These are phyloP conservation scores for Tricholoma matsutake DNA, from an alignment of 768 basidiomycete genomes.

Conservation along the genomic window DNA sequence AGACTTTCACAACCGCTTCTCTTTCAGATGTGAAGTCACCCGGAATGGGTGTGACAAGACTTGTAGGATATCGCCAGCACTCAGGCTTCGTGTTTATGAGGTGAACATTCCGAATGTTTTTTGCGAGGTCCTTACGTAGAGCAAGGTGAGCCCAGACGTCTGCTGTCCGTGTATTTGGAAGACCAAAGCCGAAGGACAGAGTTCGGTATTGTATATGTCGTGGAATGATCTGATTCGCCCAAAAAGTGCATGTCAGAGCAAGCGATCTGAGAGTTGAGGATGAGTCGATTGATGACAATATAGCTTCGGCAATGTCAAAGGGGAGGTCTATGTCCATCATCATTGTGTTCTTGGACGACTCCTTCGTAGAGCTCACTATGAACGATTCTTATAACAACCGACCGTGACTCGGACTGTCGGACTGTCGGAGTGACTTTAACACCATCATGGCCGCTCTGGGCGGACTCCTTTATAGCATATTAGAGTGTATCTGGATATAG, in stretches of 20 bases:
- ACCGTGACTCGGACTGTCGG: too few relatives aligned
- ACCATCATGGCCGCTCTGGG: too few relatives aligned
- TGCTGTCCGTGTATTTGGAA: background rate
- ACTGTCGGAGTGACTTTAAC: too few relatives aligned
- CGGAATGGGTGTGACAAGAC: background rate
- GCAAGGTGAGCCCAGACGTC: background rate
- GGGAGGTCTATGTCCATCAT: background rate
- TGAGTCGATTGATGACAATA: background rate
- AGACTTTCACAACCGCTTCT: background rate
- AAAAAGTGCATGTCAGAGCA: background rate
- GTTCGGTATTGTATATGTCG: slow-evolving; percentile 1
- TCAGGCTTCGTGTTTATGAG: background rate
- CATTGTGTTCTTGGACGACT: background rate
- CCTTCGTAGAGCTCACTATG: too few relatives aligned
- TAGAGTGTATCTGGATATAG: too few relatives aligned
- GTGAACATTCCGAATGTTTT: background rate
- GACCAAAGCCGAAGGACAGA: background rate
- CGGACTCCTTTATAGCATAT: too few relatives aligned
- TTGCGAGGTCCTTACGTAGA: background rate
- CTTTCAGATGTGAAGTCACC: background rate
- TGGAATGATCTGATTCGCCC: background rate
- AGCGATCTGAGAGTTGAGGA: background rate
- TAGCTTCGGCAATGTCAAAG: background rate
- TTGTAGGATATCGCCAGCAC: background rate
- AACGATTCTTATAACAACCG: too few relatives aligned